Evolutionary conservation across 306 rosid genomes (phyloP).

Genomic region (Cicer arietinum): DNA sequence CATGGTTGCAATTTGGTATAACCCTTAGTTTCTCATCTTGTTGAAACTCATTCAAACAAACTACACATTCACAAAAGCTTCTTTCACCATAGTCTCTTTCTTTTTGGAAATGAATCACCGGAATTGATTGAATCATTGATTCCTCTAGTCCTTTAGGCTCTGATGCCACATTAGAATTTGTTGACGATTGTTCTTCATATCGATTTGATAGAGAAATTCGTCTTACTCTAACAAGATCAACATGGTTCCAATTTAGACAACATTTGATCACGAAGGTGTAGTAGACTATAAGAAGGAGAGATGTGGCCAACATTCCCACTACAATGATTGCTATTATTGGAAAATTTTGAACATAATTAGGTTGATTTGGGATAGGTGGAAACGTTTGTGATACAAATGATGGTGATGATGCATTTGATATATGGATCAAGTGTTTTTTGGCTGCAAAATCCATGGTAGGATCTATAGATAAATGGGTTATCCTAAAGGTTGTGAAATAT

Average conservation of each 20-base stretch:
- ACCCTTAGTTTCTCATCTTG: slow-evolving; percentile 69
- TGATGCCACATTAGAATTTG: background rate
- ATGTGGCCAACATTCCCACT: slow-evolving; percentile 66
- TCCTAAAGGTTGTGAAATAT: slow-evolving; percentile 45
- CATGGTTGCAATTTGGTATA: slow-evolving; percentile 73
- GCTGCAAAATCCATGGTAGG: slow-evolving; percentile 57
- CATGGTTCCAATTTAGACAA: slow-evolving; percentile 68
- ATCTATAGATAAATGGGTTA: slow-evolving; percentile 24
- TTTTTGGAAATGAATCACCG: slow-evolving; percentile 57
- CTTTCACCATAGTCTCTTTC: slow-evolving; percentile 15
- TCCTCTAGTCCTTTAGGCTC: slow-evolving; percentile 64
- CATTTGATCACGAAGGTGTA: slow-evolving; percentile 79
- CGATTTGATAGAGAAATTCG: slow-evolving; percentile 53
- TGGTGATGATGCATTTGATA: background rate
- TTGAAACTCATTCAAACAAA: slow-evolving; percentile 77
- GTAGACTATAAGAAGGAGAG: slow-evolving; percentile 67
- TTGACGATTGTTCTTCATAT: slow-evolving; percentile 39
- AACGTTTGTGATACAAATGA: slow-evolving; percentile 28
- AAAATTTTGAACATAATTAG: slow-evolving; percentile 45
- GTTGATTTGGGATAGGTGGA: slow-evolving; percentile 42
- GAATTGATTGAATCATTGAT: slow-evolving; percentile 64
- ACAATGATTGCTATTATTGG: slow-evolving; percentile 63
- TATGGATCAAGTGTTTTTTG: slow-evolving; percentile 43
- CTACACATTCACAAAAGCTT: slow-evolving; percentile 58
- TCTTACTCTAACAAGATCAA: slow-evolving; percentile 52